Evolutionary conservation across 2,329 filamentous ascomycete genomes (phyloP).

Genomic region (Aspergillus quadricinctus): DNA sequence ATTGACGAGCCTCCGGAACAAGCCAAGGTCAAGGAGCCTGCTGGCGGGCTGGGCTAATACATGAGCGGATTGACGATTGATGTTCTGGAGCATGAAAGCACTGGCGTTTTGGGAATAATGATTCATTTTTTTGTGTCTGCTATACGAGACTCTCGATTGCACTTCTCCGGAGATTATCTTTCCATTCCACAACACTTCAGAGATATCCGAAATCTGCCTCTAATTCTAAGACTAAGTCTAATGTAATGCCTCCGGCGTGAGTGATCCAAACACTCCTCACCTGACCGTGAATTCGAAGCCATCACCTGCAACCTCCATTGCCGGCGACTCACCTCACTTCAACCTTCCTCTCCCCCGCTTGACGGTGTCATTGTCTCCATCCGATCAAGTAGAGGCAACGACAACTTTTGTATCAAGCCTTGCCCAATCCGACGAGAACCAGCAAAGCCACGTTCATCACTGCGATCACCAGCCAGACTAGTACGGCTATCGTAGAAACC

Average conservation of each 20-base stretch:
- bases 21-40: constrained; percentile 77
- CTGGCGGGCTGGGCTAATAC: constrained; percentile 37
- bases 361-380: constrained; percentile 22
- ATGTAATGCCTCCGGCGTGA: constrained; percentile 11
- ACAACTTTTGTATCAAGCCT: constrained; percentile 22
- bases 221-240: not conserved
- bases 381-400: constrained; percentile 5
- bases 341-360: constrained; percentile 23
- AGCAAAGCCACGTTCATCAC: constrained; percentile 76
- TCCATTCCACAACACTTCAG: not conserved
- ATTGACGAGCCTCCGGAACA: constrained; percentile 83
- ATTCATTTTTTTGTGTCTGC: not conserved
- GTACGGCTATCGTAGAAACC: constrained; percentile 52
- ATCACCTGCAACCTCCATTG: constrained; percentile 25
- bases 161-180: not conserved
- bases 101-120: not conserved
- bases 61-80: not conserved
- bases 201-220: not conserved
- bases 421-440: constrained; percentile 59
- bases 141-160: not conserved
- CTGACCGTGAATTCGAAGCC: constrained; percentile 28
- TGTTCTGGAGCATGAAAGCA: not conserved
- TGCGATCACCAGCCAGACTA: constrained; percentile 70
- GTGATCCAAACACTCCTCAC: constrained; percentile 36
- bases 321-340: constrained; percentile 22